Evolutionary conservation across 2,329 filamentous ascomycete species (phyloP), one percentile per base, ranked within the genome.

Genomic region (Arthrobotrys entomopaga): DNA sequence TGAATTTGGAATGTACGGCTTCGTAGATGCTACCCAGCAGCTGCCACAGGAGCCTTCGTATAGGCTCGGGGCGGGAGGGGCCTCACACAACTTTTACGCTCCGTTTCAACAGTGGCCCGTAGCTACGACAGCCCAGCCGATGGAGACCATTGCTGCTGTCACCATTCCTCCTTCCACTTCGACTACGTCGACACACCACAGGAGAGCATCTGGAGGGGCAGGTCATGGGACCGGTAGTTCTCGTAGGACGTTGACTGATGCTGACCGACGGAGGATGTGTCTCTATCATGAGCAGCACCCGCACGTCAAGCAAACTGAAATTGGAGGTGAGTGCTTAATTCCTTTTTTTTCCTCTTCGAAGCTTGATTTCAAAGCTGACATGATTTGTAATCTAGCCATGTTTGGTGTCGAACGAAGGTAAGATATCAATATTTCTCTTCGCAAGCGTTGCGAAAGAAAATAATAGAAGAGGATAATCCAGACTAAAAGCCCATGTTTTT

Each of bases 391-490:
- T 69, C 22, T 50, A 91, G 90, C 90, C 71, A 89, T 93, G 81
- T 99, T 99, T 83, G 94, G 93, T 40, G 95, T 99, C 60, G 95
- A 99, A 83, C 86, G 95, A 90, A 98, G 95, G 95, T 98, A 89
- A 81, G 83, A 76, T 13, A 26, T 43, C 15, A 40, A 8, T n/a
- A 15, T 71, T 15, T 20, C 48, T 58, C 57, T 34, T 61, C 78
- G 71, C 48, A 66, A 73, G 67, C 74, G 54, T n/a, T 77, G 79
- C 48, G 24, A 46, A 46, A 19, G 42, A 16, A 46, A 46, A 19
- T 7, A 16, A 2, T 26, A 42, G 24, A 43, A 46, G 43, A 53
- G 16, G 20, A 26, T 29, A 67, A 15, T 54, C 52, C 50, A 26
- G 34, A 72, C 63, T 76, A 77, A 76, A 79, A 65, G 58, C 70